phyloP scores from a whole-genome alignment of 106 monocot species.

The Hemerocallis citrina region DNA sequence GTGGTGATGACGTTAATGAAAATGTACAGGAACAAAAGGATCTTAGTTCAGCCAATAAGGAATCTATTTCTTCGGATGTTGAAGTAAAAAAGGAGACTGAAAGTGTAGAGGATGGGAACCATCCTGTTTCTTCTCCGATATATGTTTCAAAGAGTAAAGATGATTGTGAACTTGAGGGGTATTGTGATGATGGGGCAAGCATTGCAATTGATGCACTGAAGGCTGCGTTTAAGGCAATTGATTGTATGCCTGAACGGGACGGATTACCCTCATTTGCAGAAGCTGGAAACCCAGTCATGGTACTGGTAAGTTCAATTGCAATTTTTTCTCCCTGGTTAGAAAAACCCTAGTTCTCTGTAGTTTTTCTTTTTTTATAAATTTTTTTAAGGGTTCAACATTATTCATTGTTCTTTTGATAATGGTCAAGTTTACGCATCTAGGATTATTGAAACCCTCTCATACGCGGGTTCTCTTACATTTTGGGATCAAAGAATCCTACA shows the following conservation, averaged over 20 bases:
- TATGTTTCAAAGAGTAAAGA: constrained; percentile 22
- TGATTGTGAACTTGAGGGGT: constrained; percentile 16
- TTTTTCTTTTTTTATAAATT: neutral
- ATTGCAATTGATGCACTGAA: constrained; percentile 57
- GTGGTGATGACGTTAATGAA: constrained; percentile 21
- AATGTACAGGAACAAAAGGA: constrained; percentile 20
- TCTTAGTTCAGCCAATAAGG: constrained; percentile 8
- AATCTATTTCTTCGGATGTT: constrained; percentile 13
- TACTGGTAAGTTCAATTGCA: constrained; percentile 41
- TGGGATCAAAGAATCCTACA: neutral
- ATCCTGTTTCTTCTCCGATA: constrained; percentile 16
- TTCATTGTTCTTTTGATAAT: neutral
- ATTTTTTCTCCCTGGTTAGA: neutral
- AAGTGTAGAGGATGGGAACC: constrained; percentile 16
- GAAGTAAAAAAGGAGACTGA: constrained; percentile 22
- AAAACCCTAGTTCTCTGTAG: neutral
- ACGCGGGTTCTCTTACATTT: neutral
- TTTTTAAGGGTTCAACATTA: neutral
- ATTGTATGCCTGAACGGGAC: constrained; percentile 40
- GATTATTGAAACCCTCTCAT: neutral
- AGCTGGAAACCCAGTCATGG: constrained; percentile 90
- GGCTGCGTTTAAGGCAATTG: constrained; percentile 61
- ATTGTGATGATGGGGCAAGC: constrained; percentile 20
- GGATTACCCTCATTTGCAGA: constrained; percentile 69
- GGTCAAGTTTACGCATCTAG: neutral